phyloP scores from a whole-genome alignment of 768 basidiomycete species.

The Lactarius hengduanensis region DNA sequence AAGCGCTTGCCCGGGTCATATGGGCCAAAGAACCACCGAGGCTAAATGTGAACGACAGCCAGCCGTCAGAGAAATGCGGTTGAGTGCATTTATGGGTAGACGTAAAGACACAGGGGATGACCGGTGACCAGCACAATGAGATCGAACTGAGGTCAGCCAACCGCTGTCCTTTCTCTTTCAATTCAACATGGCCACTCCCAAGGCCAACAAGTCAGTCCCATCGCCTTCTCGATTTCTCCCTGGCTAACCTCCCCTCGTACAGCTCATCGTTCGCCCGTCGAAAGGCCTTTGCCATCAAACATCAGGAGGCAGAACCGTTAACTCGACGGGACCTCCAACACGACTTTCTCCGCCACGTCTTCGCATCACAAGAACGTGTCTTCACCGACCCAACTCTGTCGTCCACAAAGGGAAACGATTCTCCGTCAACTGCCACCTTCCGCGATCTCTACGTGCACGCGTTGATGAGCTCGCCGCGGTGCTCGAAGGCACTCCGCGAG shows the following conservation, averaged over 20 bases:
- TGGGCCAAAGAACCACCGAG: background rate
- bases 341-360: constrained; percentile 46
- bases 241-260: constrained; percentile 25
- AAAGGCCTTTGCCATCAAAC: constrained; percentile 46
- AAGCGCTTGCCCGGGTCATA: background rate
- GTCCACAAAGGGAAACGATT: constrained; percentile 34
- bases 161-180: background rate
- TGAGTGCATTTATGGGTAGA: background rate
- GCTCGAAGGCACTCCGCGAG: constrained; percentile 67
- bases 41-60: background rate
- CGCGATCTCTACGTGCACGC: constrained; percentile 49
- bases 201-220: constrained; percentile 25
- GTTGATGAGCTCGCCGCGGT: constrained; percentile 56
- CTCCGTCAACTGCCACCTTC: constrained; percentile 41
- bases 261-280: constrained; percentile 45
- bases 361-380: constrained; percentile 44
- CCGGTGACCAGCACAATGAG: background rate
- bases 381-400: constrained; percentile 61
- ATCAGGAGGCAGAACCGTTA: constrained; percentile 63
- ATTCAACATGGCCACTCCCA: constrained; percentile 27
- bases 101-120: background rate
- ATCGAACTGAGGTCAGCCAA: constrained; percentile 5
- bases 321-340: constrained; percentile 68
- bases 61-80: background rate
- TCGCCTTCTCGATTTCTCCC: background rate